Percentiles rank a stretch among this genome's conserved stretches.
These are phyloP conservation scores for Abrus precatorius DNA, from an alignment of 306 rosid genomes.

Conservation along the genomic window DNA sequence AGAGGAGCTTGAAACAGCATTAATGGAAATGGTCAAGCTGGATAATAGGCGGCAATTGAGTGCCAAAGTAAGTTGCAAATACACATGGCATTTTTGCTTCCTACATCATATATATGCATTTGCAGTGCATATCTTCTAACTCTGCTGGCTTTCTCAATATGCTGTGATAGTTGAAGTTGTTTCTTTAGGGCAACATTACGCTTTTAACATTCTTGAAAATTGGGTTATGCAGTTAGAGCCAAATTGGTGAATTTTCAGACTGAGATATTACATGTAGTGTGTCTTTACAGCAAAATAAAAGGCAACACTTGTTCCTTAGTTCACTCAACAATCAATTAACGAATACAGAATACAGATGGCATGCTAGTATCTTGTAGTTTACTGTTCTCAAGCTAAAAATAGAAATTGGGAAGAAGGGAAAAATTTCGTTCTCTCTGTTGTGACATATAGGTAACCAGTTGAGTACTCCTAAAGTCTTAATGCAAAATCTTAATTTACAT, in stretches of 20 bases:
- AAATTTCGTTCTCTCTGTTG: conserved; percentile 4
- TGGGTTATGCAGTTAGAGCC: not conserved
- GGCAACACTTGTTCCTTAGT: not conserved
- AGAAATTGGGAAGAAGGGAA: not conserved
- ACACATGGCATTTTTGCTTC: conserved; percentile 17
- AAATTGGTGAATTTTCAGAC: not conserved
- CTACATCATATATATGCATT: conserved; percentile 3
- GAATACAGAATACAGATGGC: not conserved
- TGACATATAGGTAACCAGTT: no score
- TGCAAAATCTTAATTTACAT: not conserved
- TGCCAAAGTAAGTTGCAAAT: conserved; percentile 76
- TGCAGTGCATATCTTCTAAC: conserved; percentile 24
- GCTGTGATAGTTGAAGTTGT: conserved; percentile 20
- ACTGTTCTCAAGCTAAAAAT: not conserved
- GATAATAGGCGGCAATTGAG: conserved; percentile 95
- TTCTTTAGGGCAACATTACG: not conserved
- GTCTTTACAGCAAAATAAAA: not conserved
- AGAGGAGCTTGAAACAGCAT: conserved; percentile 97
- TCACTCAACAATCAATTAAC: not conserved
- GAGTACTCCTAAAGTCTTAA: not conserved
- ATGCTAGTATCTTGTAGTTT: not conserved
- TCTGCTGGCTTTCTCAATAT: conserved; percentile 14
- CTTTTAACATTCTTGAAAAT: not conserved
- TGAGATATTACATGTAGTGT: not conserved
- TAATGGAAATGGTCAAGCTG: conserved; percentile 98